Evolutionary conservation across 345 rosid species (phyloP).

Genomic region (Cardiospermum halicacabum): DNA sequence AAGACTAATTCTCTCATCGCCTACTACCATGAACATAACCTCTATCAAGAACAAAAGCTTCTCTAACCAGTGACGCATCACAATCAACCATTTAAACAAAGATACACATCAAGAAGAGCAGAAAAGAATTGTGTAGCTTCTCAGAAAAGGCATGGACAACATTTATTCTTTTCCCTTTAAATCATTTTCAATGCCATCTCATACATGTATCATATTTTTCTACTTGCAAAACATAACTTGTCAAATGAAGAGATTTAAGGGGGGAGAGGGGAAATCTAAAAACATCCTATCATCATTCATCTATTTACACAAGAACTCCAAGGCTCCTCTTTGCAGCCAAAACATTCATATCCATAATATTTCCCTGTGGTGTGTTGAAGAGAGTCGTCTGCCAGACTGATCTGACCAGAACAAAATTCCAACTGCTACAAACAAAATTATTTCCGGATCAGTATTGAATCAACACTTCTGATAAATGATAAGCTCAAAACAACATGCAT

Average conservation of each 20-base stretch:
- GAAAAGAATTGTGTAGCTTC: background rate
- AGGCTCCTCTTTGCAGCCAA: constrained; percentile 23
- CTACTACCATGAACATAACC: too few species aligned
- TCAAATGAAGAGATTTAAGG: constrained; percentile 4
- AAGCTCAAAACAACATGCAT: background rate
- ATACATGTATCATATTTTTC: constrained; percentile 21
- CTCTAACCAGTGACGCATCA: too few species aligned
- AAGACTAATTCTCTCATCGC: too few species aligned
- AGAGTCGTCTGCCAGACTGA: constrained; percentile 6
- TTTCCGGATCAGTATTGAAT: background rate
- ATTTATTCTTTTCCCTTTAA: constrained; percentile 25
- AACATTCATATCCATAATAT: constrained; percentile 15
- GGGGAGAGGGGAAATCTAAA: constrained; percentile 9
- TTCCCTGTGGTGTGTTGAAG: constrained; percentile 1
- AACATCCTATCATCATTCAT: too few species aligned
- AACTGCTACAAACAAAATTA: background rate
- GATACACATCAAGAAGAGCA: background rate
- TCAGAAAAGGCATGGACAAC: constrained; percentile 3
- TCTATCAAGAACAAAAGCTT: too few species aligned
- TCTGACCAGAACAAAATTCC: constrained; percentile 6
- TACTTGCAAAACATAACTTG: constrained; percentile 16
- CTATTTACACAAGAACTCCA: constrained; percentile 36
- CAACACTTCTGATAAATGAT: background rate
- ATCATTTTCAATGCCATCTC: constrained; percentile 18
- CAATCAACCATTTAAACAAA: too few species aligned